Evolutionary conservation across 768 basidiomycete genomes (phyloP).

Genomic region (Obba rivulosa): DNA sequence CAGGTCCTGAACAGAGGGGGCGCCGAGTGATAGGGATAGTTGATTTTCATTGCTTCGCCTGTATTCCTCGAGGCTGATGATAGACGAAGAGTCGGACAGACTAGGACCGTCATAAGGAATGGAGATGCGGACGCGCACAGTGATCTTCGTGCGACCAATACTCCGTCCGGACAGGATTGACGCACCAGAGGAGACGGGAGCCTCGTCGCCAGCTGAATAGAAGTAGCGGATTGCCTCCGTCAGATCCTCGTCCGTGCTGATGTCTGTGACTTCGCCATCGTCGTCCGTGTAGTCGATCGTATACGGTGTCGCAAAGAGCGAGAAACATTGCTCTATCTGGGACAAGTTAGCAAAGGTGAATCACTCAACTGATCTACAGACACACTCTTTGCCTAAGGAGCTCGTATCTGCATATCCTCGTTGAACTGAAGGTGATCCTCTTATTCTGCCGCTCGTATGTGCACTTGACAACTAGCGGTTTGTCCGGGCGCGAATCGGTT

Average conservation of each 20-base stretch:
- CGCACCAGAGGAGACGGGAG: constrained; percentile 61
- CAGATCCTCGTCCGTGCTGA: constrained; percentile 67
- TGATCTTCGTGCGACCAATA: constrained; percentile 65
- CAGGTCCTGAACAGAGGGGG: constrained; percentile 32
- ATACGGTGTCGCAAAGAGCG: constrained; percentile 64
- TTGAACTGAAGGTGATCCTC: constrained; percentile 74
- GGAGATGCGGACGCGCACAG: constrained; percentile 66
- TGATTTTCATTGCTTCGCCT: constrained; percentile 51
- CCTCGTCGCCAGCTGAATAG: constrained; percentile 62
- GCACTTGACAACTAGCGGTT: constrained; percentile 80
- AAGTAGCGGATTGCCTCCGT: constrained; percentile 88
- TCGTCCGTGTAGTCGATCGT: constrained; percentile 83
- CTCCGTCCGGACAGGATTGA: constrained; percentile 67
- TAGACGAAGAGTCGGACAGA: constrained; percentile 82
- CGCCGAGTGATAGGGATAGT: constrained; percentile 44
- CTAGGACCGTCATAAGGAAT: constrained; percentile 91
- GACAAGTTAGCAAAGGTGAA: neutral
- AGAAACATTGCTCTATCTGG: constrained; percentile 84
- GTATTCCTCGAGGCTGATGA: constrained; percentile 76
- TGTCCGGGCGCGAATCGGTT: constrained; percentile 55
- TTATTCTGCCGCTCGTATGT: constrained; percentile 65
- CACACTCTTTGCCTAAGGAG: constrained; percentile 66
- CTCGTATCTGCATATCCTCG: constrained; percentile 74
- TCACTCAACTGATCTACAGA: constrained; percentile 5
- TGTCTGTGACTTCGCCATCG: constrained; percentile 72